Evolutionary conservation across 2,329 filamentous ascomycete species (phyloP).

Genomic region (Thermoascus crustaceus): DNA sequence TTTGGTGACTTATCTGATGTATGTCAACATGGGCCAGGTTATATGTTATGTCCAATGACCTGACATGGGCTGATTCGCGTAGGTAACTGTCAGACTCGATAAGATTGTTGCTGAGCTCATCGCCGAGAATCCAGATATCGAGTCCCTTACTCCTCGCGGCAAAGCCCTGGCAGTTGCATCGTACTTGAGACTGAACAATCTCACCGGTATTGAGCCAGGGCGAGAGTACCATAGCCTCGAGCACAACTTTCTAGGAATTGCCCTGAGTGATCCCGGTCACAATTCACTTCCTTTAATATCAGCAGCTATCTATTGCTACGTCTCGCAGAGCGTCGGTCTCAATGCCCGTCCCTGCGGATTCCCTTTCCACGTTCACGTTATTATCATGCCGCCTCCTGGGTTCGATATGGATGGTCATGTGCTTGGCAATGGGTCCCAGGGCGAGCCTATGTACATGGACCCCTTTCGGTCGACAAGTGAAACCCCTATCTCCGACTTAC

Average conservation of each 20-base stretch:
- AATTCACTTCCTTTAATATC: constrained; percentile 81
- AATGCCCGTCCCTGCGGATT: constrained; percentile 72
- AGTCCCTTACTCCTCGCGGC: constrained; percentile 51
- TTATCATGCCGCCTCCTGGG: constrained; percentile 57
- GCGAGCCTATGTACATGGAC: constrained; percentile 68
- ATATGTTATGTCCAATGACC: no score
- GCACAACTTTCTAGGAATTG: constrained; percentile 82
- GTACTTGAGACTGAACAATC: constrained; percentile 60
- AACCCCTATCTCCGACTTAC: constrained; percentile 52
- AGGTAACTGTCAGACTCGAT: constrained; percentile 61
- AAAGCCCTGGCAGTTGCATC: constrained; percentile 60
- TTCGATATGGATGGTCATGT: constrained; percentile 51
- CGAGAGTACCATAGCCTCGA: constrained; percentile 67
- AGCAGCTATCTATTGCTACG: constrained; percentile 72
- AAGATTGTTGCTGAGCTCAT: constrained; percentile 52
- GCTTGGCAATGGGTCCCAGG: constrained; percentile 12
- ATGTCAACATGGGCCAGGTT: no score
- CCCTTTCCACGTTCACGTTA: constrained; percentile 75
- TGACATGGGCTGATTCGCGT: constrained; percentile 9
- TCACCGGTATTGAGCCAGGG: constrained; percentile 63
- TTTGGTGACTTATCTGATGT: constrained; percentile 68
- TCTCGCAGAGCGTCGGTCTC: constrained; percentile 67
- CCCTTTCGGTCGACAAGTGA: constrained; percentile 67
- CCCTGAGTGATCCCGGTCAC: constrained; percentile 62
- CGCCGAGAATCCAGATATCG: constrained; percentile 44